phyloP scores from a whole-genome alignment of 1,139 yeast genomes.

The Geotrichum aggregatum region DNA sequence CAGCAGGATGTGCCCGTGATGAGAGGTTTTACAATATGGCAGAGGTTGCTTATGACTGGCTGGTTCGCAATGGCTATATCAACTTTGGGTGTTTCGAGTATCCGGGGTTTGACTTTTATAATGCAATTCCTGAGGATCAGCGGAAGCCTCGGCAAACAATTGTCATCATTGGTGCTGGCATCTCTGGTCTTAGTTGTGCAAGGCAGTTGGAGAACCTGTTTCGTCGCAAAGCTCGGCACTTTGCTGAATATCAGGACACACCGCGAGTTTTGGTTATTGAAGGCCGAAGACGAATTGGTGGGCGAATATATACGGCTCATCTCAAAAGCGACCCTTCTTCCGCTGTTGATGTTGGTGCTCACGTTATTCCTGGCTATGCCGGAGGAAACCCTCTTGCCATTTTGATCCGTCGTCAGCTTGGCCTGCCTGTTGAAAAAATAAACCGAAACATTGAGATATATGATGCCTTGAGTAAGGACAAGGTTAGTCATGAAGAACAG shows the following conservation, averaged over 20 bases:
- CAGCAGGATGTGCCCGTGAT: constrained; percentile 44
- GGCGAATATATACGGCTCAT: constrained; percentile 43
- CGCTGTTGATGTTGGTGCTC: constrained; percentile 44
- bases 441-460: constrained; percentile 36
- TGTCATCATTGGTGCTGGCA: constrained; percentile 44
- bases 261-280: constrained; percentile 43
- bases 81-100: constrained; percentile 44
- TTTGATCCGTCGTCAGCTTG: constrained; percentile 42
- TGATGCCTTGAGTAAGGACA: constrained; percentile 36
- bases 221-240: constrained; percentile 36
- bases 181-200: constrained; percentile 45
- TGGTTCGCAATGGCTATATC: constrained; percentile 43
- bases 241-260: constrained; percentile 39
- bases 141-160: constrained; percentile 40
- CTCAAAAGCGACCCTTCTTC: constrained; percentile 31
- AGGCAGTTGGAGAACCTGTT: constrained; percentile 42
- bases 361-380: constrained; percentile 43
- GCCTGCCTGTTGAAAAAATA: constrained; percentile 37
- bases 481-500: constrained; percentile 33
- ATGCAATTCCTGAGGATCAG: constrained; percentile 26
- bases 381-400: constrained; percentile 44
- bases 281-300: constrained; percentile 44
- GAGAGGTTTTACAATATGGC: constrained; percentile 42
- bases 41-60: constrained; percentile 44
- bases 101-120: constrained; percentile 24